phyloP scores from a whole-genome alignment of 805 yeast species.

The Lipomyces yamanashiensis region DNA sequence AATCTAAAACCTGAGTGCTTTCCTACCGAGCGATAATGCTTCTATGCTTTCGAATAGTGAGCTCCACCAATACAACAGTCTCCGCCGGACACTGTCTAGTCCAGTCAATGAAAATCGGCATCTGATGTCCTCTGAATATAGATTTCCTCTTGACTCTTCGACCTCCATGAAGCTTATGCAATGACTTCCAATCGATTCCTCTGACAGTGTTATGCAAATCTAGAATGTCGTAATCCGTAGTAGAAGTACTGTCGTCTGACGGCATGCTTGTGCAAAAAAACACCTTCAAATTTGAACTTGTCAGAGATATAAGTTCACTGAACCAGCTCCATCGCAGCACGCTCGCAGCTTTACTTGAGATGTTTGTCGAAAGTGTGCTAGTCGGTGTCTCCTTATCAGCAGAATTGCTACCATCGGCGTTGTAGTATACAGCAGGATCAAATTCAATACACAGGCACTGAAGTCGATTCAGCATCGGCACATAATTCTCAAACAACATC shows the following conservation, averaged over 20 bases:
- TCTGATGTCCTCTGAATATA: constrained; percentile 25
- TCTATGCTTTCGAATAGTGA: constrained; percentile 27
- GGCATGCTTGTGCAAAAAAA: constrained; percentile 13
- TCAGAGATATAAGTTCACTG: constrained; percentile 14
- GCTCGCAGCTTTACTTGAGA: constrained; percentile 1
- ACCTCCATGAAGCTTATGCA: constrained; percentile 14
- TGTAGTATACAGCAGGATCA: constrained; percentile 9
- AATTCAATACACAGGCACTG: constrained; percentile 24
- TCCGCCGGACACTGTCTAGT: constrained; percentile 3
- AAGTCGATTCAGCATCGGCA: constrained; percentile 27
- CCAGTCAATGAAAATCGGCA: constrained; percentile 29
- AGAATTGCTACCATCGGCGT: background rate
- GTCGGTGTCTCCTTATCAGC: background rate
- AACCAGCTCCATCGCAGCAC: constrained; percentile 31
- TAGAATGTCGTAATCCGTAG: background rate
- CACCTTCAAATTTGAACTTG: constrained; percentile 19
- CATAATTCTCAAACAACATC: constrained; percentile 32
- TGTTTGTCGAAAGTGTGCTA: background rate
- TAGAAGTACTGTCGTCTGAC: no score
- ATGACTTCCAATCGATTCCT: constrained; percentile 30
- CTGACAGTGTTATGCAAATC: constrained; percentile 11
- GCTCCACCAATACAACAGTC: constrained; percentile 20
- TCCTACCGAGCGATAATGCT: background rate
- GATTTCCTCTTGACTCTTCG: constrained; percentile 33
- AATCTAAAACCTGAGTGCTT: no score